phyloP scores from a whole-genome alignment of 1,284 basidiomycete species.

The Cryptococcus sp. region DNA sequence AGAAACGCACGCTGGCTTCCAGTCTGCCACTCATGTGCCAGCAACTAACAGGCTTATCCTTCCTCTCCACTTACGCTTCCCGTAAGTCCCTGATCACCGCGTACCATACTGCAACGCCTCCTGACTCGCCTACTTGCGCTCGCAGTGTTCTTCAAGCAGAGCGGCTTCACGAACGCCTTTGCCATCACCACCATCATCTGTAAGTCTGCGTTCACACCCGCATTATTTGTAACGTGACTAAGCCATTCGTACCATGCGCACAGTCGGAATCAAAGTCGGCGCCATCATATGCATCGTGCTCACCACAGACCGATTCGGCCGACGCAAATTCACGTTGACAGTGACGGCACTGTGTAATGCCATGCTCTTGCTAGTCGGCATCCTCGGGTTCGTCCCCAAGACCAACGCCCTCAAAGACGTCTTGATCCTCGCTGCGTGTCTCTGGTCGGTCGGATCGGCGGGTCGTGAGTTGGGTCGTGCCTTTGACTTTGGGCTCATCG shows the following conservation, averaged over 20 bases:
- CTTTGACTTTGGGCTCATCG: too few species aligned
- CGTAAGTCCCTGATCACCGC: not conserved
- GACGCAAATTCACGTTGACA: conserved; percentile 22
- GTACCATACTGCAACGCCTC: not conserved
- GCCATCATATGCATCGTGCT: conserved; percentile 20
- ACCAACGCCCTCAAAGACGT: conserved; percentile 17
- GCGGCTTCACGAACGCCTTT: conserved; percentile 27
- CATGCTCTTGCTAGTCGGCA: conserved; percentile 24
- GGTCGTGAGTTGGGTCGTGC: conserved; percentile 1
- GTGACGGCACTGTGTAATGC: conserved; percentile 10
- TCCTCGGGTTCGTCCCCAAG: conserved; percentile 19
- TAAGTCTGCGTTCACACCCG: conserved; percentile 6
- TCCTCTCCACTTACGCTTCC: conserved; percentile 23
- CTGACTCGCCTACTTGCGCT: not conserved
- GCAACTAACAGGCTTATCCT: conserved; percentile 26
- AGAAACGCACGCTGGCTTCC: conserved; percentile 22
- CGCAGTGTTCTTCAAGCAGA: conserved; percentile 25
- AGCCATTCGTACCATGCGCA: too few species aligned
- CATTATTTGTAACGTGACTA: too few species aligned
- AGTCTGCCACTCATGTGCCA: conserved; percentile 19
- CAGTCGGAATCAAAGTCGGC: conserved; percentile 21
- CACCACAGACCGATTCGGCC: conserved; percentile 26
- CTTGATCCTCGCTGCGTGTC: conserved; percentile 19
- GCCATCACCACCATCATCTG: conserved; percentile 24
- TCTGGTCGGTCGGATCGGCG: conserved; percentile 15